These are phyloP conservation scores for Ascocoryne sarcoides DNA, from an alignment of 2,329 filamentous ascomycete genomes.

Conservation along the genomic window DNA sequence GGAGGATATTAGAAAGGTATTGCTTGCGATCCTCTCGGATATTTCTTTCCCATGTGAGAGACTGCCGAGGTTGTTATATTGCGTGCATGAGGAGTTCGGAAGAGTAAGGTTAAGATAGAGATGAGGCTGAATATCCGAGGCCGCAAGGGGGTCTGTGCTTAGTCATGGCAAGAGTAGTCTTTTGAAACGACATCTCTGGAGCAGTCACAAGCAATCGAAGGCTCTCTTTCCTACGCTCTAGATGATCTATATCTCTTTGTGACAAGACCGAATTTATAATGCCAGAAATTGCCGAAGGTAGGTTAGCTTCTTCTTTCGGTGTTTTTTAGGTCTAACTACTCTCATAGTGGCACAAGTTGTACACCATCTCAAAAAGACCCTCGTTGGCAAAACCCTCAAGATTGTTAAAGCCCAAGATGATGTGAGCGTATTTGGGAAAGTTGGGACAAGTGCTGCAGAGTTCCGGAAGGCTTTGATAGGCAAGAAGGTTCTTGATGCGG, in stretches of 20 bases:
- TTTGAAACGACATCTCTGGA: no score
- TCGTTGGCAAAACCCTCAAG: conserved; percentile 75
- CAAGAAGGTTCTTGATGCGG: conserved; percentile 60
- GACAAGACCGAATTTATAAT: no score
- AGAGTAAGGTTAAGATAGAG: background rate
- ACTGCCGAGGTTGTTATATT: background rate
- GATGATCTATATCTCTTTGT: no score
- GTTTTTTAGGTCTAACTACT: conserved; percentile 1
- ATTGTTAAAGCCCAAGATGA: conserved; percentile 69
- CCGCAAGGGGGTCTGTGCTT: background rate
- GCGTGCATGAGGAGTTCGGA: no score
- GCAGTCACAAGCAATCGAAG: no score
- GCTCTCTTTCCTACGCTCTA: no score
- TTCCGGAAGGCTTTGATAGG: conserved; percentile 68
- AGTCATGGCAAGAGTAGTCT: background rate
- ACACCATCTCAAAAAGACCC: conserved; percentile 71
- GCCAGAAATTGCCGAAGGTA: conserved; percentile 57
- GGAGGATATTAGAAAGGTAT: background rate
- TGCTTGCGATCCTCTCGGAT: background rate
- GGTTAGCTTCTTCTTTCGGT: no score
- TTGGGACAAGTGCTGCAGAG: conserved; percentile 65
- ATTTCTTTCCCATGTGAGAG: background rate
- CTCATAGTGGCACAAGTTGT: conserved; percentile 68
- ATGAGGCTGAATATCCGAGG: no score
- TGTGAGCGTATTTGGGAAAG: conserved; percentile 81